Base-by-base conservation (phyloP, 192 early-diverging fungal species). In the Pilaira anomala region DNA sequence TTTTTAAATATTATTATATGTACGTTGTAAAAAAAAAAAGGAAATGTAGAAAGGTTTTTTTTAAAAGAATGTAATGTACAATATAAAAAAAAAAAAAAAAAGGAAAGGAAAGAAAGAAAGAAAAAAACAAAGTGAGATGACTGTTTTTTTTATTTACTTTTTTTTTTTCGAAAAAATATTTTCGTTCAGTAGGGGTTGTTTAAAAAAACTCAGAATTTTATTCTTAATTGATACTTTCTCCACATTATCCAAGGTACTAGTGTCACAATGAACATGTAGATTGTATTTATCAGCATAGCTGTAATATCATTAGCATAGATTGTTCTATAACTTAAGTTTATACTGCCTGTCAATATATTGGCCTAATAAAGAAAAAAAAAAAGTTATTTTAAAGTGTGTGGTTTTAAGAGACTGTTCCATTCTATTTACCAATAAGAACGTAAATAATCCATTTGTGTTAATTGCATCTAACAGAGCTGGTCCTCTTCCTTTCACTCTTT, bases 261-360 rank as follows among this genome's bases (percentile, higher is more conserved):
- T 11, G 54, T 63, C 3, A 71, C 63, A 0, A 80, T 58, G 16
- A 74, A 40, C 26, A 85, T 88, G 46, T 92, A 90, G 3, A 63
- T 63, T 0, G 66, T 62, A 57, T 85, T 67, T 18, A 90, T 78
- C 2, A 50, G 45, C 44, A 81, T 64, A 0, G 88, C 70, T 28
- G 76, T 40, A 22, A 60, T 13, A 6, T 68, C 65, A 0, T 72
- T 59, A n/a, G 82, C 77, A 30, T 81, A 78, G 21, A 98, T 75
- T 6, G 96, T 98, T 60, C 91, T 76, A 12, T 93, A 71, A 1
- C 82, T 71, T 65, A 96, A 66, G 72, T 98, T 98, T 7, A 93
- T 77, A 1, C 85, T 26, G 2, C 96, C 96, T 0, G 96, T 98
- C 46, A 93, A 64, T 5, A 96, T 40, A 68, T 98, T 98, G 19